Base-by-base conservation (phyloP, 2,329 filamentous ascomycete species). In the Alternaria infectoria region DNA sequence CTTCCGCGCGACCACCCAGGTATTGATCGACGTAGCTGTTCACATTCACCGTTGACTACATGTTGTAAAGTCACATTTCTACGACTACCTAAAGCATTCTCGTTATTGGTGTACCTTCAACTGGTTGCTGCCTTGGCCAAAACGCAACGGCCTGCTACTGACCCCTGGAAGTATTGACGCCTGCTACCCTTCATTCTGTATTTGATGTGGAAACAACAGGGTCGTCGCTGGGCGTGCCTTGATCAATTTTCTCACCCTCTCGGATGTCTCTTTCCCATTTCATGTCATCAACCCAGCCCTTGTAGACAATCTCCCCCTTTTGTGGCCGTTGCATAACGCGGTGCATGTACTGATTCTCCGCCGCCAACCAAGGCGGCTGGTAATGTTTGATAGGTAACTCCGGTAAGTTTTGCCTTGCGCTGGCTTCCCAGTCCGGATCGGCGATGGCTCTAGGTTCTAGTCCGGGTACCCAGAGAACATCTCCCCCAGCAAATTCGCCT, bases 381-480 rank as follows among this genome's bases (percentile, higher is more conserved):
- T 21, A 21, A 23, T 51, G 21, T 11, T 19, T 36, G 12, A 12
- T 2, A 12, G 30, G 21, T 19, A 54, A n/a, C 3, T 54, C 6
- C n/a, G 51, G 51, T 25, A 54, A 30, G 2, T n/a, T 51, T n/a
- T 11, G 12, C 9, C n/a, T 54, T 19, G 15, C 32, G 19, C 13
- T 25, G n/a, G 51, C 21, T 54, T 54, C 23, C 51, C 51, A 40
- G 30, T 43, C 15, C 15, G 9, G 30, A 43, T 54, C 32, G 15
- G n/a, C 21, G 5, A 40, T 15, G 15, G 17, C 19, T 26, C 11
- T 47, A 21, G 62, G 56, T n/a, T 65, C 65, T 7, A 67, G 44
- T 8, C 65, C 62, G 2, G 59, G 50, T 5, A 65, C 62, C 59
- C 62, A 65, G 19, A 65, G 30, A 6, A 17, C 25, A n/a, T 67